phyloP scores from a whole-genome alignment of 139 green algal genomes.

The Micromonas commoda region DNA sequence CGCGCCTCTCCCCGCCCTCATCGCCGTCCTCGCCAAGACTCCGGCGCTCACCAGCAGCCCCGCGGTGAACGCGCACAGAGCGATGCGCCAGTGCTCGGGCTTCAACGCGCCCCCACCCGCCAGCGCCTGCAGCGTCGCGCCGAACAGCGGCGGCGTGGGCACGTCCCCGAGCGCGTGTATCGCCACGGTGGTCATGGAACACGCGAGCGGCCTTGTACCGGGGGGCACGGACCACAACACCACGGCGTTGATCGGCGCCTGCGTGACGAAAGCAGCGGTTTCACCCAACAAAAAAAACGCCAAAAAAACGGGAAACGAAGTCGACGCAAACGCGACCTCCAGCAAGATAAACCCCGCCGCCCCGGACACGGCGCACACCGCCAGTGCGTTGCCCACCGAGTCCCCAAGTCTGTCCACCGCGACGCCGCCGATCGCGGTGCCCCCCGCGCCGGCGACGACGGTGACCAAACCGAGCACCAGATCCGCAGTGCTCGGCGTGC shows the following conservation, averaged over 20 bases:
- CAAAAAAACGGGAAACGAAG: constrained; percentile 20
- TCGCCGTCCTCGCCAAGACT: not conserved
- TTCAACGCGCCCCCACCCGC: not conserved
- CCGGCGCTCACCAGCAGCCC: not conserved
- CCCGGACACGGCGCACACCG: constrained; percentile 50
- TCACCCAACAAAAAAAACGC: constrained; percentile 28
- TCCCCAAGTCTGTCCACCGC: constrained; percentile 53
- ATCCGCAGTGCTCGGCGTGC: constrained; percentile 52
- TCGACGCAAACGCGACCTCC: constrained; percentile 51
- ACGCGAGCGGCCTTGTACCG: constrained; percentile 58
- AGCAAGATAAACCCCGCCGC: constrained; percentile 49
- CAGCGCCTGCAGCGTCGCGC: constrained; percentile 27
- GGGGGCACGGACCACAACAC: constrained; percentile 81
- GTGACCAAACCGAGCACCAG: constrained; percentile 80
- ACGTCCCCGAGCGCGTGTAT: constrained; percentile 93
- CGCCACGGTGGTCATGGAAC: constrained; percentile 62
- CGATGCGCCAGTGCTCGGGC: constrained; percentile 6
- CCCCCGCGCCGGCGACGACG: constrained; percentile 63
- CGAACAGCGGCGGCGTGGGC: constrained; percentile 76
- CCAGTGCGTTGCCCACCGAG: constrained; percentile 40
- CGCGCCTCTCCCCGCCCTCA: too few relatives aligned
- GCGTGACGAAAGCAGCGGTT: constrained; percentile 39
- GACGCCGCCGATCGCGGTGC: constrained; percentile 65
- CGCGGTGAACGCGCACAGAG: not conserved
- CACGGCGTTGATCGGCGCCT: constrained; percentile 71